Evolutionary conservation across 306 rosid genomes (phyloP).

Genomic region (Gleditsia sinensis): DNA sequence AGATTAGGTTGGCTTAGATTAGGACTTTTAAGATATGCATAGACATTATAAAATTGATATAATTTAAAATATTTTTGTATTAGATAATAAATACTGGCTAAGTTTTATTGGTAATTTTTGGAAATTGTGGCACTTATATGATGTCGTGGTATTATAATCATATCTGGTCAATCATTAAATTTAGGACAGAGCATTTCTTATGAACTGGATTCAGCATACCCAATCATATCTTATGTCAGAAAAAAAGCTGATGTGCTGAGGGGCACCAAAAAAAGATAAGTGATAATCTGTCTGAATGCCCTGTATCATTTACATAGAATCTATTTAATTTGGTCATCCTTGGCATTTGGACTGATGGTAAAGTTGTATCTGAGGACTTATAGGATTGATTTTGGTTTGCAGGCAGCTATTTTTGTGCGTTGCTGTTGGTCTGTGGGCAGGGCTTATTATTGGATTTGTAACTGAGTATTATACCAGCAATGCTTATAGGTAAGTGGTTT

Average conservation of each 20-base stretch:
- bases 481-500: slow-evolving; percentile 58
- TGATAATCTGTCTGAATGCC: neutral
- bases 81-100: no score
- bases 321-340: neutral
- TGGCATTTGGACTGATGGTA: neutral
- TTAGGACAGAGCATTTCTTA: neutral
- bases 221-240: neutral
- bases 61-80: no score
- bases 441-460: slow-evolving; percentile 53
- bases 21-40: no score
- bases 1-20: neutral
- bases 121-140: no score
- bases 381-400: slow-evolving; percentile 30
- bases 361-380: neutral
- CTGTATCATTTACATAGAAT: neutral
- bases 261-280: neutral
- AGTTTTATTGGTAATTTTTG: no score
- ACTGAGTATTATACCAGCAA: slow-evolving; percentile 74
- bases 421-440: slow-evolving; percentile 54
- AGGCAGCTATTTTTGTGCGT: slow-evolving; percentile 70
- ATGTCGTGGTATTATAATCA: no score
- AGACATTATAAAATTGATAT: no score
- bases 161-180: neutral
- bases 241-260: neutral
- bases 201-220: neutral